A percentile compares a stretch with the other conserved stretches of the same genome.
phyloP scores from a whole-genome alignment of 129 eudicot species.

The Chrysanthemum lavandulifolium region DNA sequence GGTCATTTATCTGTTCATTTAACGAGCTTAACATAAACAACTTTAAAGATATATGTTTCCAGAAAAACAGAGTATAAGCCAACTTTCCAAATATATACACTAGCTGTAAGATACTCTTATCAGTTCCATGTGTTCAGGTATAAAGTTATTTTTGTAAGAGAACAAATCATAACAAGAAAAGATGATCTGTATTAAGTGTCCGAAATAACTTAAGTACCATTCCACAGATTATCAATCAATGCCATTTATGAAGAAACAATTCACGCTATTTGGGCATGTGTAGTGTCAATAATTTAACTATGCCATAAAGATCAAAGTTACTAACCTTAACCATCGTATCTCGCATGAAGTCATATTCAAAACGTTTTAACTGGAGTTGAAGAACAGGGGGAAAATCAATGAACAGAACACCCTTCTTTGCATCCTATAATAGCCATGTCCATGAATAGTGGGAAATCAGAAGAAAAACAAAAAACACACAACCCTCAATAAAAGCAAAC shows the following conservation, averaged over 20 bases:
- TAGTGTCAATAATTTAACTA: not conserved
- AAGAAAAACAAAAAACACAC: not conserved
- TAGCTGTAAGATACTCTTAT: too few relatives aligned
- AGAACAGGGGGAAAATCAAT: not conserved
- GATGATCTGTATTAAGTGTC: too few relatives aligned
- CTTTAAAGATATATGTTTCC: too few relatives aligned
- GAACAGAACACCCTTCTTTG: slow-evolving; percentile 2
- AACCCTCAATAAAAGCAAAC: slow-evolving; percentile 14
- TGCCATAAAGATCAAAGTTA: slow-evolving; percentile 18
- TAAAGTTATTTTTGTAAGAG: too few relatives aligned
- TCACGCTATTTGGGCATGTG: not conserved
- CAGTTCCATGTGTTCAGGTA: too few relatives aligned
- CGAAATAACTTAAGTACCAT: too few relatives aligned
- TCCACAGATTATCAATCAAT: too few relatives aligned
- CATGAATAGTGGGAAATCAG: slow-evolving; percentile 14
- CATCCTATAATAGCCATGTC: not conserved
- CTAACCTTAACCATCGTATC: not conserved
- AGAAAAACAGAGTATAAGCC: too few relatives aligned
- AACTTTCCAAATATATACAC: too few relatives aligned
- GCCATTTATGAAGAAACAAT: too few relatives aligned
- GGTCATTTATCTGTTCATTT: slow-evolving; percentile 77
- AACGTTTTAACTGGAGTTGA: not conserved
- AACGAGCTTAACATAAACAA: not conserved
- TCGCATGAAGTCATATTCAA: slow-evolving; percentile 1
- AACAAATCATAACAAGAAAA: too few relatives aligned